Evolutionary conservation across 2,329 filamentous ascomycete genomes (phyloP), one percentile per base, ranked within the genome.

Genomic region (Ceratocystis smalleyi): DNA sequence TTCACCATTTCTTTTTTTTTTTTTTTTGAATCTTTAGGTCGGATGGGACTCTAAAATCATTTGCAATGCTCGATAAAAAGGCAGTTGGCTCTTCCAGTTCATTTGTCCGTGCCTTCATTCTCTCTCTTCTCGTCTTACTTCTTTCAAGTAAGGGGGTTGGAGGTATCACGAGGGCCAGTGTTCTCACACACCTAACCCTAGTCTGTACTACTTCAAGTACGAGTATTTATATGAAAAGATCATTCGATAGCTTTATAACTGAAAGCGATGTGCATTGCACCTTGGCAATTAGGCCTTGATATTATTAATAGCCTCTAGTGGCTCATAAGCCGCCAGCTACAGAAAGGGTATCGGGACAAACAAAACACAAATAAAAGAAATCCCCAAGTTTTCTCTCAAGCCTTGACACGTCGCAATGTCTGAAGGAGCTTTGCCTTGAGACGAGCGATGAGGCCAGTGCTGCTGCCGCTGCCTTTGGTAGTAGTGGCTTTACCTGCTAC

Each of bases 401-500:
- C 54, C 54, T 57, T 57, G 6, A 30, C 24, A 57, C 54, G 54
- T 7, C 54, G 54, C 54, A 24, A 57, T 22, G 27, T 59, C 55
- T 45, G 22, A 19, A 43, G 57, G 43, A 61, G 19, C 35, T 61
- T 45, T 61, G 59, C 43, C 59, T 43, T 43, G 35, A 61, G n/a
- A 8, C 27, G 55, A 54, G 27, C 43, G 35, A 30, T 7, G 43
- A 64, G 24, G 7, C 19, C 30, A 24, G 30, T 57, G 51, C 59
- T 45, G n/a, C 32, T 59, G 32, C 32, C 27, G 32, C 17, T 30
- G 55, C 68, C 77, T 67, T 81, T 81, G 74, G 79, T 80, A 68
- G 79, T 76, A 1, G 72, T 70, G 19, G 76, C 75, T 64, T 82
- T 74, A 54, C 83, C 71, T 19, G 81, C 81, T 59, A 73, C 69